Conservation (phyloP, 306 rosid genomes). For the Senna tora region DNA sequence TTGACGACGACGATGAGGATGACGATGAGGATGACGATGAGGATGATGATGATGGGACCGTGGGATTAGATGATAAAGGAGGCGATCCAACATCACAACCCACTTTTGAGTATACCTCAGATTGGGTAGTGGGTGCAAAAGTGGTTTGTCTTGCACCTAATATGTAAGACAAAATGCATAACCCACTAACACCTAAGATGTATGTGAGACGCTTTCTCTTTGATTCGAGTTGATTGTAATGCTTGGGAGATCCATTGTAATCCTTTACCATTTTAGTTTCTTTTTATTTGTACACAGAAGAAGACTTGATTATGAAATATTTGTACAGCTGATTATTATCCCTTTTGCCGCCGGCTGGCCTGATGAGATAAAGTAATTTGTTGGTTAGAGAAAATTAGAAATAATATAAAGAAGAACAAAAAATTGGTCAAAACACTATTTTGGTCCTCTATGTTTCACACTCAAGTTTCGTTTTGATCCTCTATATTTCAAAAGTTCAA, state of each 20-base stretch:
- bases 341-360: no score
- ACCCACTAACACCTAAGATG: slow-evolving; percentile 78
- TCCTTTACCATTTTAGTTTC: slow-evolving; percentile 91
- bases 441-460: no score
- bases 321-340: no score
- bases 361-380: no score
- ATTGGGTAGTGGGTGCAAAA: slow-evolving; percentile 46
- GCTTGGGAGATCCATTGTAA: slow-evolving; percentile 86
- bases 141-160: slow-evolving; percentile 79
- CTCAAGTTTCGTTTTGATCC: no score
- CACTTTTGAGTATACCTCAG: slow-evolving; percentile 54
- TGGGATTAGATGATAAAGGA: slow-evolving; percentile 28
- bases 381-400: background rate
- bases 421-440: no score
- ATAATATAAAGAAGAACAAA: no score
- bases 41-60: slow-evolving; percentile 14
- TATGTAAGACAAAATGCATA: slow-evolving; percentile 72
- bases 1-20: no score
- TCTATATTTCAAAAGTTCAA: no score
- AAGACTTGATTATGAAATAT: no score
- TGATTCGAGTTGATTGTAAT: slow-evolving; percentile 59
- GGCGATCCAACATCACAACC: slow-evolving; percentile 53
- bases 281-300: no score
- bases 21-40: slow-evolving; percentile 35
- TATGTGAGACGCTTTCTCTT: slow-evolving; percentile 73